Conservation (phyloP, 1,284 basidiomycete genomes). For the Puccinia polysora region DNA sequence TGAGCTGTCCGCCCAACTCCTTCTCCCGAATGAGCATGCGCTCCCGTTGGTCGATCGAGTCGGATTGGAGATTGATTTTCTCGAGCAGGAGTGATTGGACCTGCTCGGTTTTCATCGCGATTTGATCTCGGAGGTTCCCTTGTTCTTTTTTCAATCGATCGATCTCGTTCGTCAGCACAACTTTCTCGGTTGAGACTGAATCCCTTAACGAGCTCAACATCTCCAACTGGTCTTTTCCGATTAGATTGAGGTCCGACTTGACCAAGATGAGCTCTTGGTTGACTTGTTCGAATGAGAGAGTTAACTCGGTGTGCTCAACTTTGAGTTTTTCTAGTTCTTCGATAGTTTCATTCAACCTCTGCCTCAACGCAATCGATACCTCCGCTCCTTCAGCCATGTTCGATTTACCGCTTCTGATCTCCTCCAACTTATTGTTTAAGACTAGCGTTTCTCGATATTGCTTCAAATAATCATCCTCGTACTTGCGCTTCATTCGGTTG, state of each 20-base stretch:
- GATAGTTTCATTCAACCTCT: conserved; percentile 78
- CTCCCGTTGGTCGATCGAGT: conserved; percentile 77
- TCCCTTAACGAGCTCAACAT: conserved; percentile 73
- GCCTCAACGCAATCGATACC: conserved; percentile 77
- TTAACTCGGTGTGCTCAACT: conserved; percentile 66
- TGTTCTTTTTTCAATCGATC: conserved; percentile 65
- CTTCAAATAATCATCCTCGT: conserved; percentile 80
- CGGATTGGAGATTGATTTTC: conserved; percentile 82
- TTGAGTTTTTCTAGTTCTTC: conserved; percentile 71
- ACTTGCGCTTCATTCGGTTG: conserved; percentile 78
- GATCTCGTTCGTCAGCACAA: conserved; percentile 66
- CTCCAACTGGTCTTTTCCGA: conserved; percentile 56
- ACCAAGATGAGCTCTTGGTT: conserved; percentile 72
- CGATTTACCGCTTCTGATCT: conserved; percentile 74
- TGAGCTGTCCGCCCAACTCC: conserved; percentile 73
- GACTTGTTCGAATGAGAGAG: conserved; percentile 66
- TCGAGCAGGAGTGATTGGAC: conserved; percentile 66
- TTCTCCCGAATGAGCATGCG: conserved; percentile 73
- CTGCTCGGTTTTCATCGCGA: conserved; percentile 67
- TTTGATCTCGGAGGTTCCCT: conserved; percentile 71
- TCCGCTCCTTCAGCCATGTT: conserved; percentile 77
- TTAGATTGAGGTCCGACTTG: conserved; percentile 65
- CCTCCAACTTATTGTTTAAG: conserved; percentile 75
- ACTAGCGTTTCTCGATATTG: conserved; percentile 78
- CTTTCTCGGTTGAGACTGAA: conserved; percentile 81